These are phyloP conservation scores for Ganoderma leucocontextum DNA, from an alignment of 1,284 basidiomycete species.

Conservation along the genomic window DNA sequence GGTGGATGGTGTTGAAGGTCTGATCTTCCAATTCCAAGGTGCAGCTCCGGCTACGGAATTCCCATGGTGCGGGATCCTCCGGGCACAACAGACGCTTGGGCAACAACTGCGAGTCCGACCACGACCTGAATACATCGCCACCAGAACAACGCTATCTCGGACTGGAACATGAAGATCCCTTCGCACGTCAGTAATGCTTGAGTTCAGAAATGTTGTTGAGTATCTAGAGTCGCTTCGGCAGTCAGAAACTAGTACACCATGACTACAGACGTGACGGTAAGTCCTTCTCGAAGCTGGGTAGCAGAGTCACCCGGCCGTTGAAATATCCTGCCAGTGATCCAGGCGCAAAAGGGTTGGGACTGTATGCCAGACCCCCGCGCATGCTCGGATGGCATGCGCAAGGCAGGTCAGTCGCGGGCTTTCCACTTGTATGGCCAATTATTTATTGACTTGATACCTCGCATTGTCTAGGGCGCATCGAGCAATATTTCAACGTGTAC, in stretches of 20 bases:
- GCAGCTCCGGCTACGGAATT: no score
- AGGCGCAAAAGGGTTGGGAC: not conserved
- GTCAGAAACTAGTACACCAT: not conserved
- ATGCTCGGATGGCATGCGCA: not conserved
- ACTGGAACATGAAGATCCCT: not conserved
- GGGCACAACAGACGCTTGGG: no score
- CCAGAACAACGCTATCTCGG: conserved; percentile 1
- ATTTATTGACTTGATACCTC: not conserved
- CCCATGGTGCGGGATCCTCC: no score
- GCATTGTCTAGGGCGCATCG: not conserved
- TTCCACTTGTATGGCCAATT: not conserved
- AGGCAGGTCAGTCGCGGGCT: not conserved
- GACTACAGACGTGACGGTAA: no score
- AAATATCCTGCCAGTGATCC: no score
- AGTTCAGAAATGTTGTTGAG: not conserved
- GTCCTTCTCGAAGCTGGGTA: no score
- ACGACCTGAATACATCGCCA: no score
- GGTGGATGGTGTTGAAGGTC: no score
- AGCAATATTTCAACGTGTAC: not conserved
- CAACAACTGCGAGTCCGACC: no score
- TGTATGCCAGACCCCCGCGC: not conserved
- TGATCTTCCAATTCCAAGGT: no score
- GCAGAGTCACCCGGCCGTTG: no score
- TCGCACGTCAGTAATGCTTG: not conserved
- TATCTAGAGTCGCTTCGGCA: not conserved